Conservation (phyloP, 768 basidiomycete genomes). For the Sarcodon sp. region DNA sequence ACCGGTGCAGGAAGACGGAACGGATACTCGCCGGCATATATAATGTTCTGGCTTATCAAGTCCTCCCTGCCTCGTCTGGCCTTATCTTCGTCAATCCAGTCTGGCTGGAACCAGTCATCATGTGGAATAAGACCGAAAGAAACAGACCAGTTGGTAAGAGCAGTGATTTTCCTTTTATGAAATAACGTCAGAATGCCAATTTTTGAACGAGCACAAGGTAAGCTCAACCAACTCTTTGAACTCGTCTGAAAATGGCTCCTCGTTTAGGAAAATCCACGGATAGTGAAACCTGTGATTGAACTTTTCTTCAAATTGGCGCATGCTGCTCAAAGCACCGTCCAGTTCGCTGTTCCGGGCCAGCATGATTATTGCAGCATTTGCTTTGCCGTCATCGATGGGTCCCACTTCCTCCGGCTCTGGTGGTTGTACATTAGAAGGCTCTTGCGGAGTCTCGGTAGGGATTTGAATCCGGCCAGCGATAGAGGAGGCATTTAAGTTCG, state of each 20-base stretch:
- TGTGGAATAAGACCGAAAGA: constrained; percentile 29
- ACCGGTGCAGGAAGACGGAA: not conserved
- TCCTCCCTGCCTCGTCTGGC: constrained; percentile 27
- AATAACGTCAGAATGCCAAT: not conserved
- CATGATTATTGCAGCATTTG: constrained; percentile 49
- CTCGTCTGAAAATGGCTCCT: constrained; percentile 38
- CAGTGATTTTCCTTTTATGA: constrained; percentile 15
- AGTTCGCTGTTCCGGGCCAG: constrained; percentile 38
- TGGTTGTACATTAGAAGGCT: no score
- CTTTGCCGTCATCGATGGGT: constrained; percentile 7
- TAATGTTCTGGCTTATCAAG: constrained; percentile 18
- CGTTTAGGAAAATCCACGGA: constrained; percentile 54
- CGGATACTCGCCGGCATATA: constrained; percentile 10
- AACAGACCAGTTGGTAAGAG: constrained; percentile 19
- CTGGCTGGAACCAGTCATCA: constrained; percentile 36
- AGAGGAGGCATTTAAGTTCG: no score
- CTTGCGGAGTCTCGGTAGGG: no score
- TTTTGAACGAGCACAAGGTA: not conserved
- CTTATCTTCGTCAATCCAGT: constrained; percentile 35
- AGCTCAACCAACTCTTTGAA: constrained; percentile 29
- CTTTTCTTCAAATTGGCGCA: constrained; percentile 41
- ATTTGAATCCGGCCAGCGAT: no score
- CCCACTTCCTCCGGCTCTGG: not conserved
- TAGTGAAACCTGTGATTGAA: constrained; percentile 49
- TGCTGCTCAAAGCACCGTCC: constrained; percentile 28